Conservation (phyloP, 2,329 filamentous ascomycete species). For the Monosporascus sp. region DNA sequence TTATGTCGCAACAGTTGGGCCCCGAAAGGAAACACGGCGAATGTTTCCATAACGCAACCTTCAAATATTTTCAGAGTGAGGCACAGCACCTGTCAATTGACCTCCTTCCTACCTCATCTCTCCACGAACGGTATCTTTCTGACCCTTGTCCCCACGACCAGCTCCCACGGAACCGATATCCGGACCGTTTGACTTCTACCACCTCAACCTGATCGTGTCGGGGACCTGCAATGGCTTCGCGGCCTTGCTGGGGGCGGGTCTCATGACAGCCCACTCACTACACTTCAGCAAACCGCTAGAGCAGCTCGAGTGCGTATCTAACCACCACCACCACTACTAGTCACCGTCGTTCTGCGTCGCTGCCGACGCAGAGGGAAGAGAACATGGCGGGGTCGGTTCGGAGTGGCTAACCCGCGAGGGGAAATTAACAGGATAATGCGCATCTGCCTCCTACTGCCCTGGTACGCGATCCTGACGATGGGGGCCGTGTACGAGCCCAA, state of each 20-base stretch:
- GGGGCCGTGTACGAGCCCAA: no score
- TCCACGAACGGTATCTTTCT: no score
- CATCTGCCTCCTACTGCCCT: constrained; percentile 35
- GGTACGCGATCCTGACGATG: constrained; percentile 27
- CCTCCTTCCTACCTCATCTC: no score
- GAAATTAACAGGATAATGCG: constrained; percentile 30
- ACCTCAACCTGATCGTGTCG: constrained; percentile 31
- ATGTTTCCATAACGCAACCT: no score
- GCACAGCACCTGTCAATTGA: no score
- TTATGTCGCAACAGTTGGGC: no score
- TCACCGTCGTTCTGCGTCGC: no score
- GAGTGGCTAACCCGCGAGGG: no score
- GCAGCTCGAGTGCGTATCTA: constrained; percentile 31
- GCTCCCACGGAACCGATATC: constrained; percentile 11
- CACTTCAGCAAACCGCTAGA: constrained; percentile 36
- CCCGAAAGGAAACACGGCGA: no score
- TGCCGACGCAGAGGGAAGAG: no score
- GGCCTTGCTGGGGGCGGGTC: constrained; percentile 21
- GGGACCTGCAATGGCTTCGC: constrained; percentile 28
- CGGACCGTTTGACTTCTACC: constrained; percentile 13
- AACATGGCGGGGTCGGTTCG: no score
- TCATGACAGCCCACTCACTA: constrained; percentile 31
- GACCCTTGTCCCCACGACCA: neutral
- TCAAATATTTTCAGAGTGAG: no score
- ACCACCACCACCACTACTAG: neutral